Percentiles rank a stretch among this genome's conserved stretches.
phyloP scores from a whole-genome alignment of 2,329 filamentous ascomycete genomes.

The Fusarium aywerte region DNA sequence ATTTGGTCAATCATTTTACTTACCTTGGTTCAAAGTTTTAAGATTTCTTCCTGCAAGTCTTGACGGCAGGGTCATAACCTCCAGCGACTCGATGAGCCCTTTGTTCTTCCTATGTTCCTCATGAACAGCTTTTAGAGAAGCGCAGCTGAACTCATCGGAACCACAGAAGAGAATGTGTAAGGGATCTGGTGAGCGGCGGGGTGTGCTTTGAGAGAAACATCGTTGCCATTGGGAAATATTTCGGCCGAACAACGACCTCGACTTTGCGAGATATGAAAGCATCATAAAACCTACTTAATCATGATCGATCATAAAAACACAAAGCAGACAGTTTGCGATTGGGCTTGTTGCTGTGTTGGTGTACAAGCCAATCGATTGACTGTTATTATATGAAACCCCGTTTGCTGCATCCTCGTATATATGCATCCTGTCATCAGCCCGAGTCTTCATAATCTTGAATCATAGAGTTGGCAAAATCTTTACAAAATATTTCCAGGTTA shows the following conservation, averaged over 20 bases:
- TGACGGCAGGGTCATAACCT: conserved; percentile 84
- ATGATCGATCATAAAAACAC: neutral
- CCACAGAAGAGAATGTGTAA: conserved; percentile 93
- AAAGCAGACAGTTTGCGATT: neutral
- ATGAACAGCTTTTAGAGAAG: conserved; percentile 76
- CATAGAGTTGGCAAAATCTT: neutral
- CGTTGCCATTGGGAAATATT: conserved; percentile 16
- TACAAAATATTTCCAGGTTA: too few relatives aligned
- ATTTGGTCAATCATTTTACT: conserved; percentile 19
- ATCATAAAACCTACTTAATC: conserved; percentile 22
- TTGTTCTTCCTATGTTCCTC: conserved; percentile 64
- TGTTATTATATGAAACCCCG: conserved; percentile 36
- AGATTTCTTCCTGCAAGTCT: conserved; percentile 82
- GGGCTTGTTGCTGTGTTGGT: neutral
- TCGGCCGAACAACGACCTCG: conserved; percentile 17
- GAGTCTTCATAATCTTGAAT: neutral
- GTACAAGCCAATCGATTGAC: neutral
- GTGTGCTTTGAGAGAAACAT: conserved; percentile 34
- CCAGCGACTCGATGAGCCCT: conserved; percentile 75
- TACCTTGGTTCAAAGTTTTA: conserved; percentile 74
- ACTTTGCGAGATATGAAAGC: conserved; percentile 26
- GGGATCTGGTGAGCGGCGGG: conserved; percentile 60
- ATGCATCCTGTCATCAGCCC: conserved; percentile 44
- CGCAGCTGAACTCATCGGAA: conserved; percentile 89
- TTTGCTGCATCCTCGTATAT: conserved; percentile 52